A percentile compares a stretch with the other conserved stretches of the same genome.
Evolutionary conservation across 176 grass and related monocot species (phyloP).

Genomic region (Panicum miliaceum): DNA sequence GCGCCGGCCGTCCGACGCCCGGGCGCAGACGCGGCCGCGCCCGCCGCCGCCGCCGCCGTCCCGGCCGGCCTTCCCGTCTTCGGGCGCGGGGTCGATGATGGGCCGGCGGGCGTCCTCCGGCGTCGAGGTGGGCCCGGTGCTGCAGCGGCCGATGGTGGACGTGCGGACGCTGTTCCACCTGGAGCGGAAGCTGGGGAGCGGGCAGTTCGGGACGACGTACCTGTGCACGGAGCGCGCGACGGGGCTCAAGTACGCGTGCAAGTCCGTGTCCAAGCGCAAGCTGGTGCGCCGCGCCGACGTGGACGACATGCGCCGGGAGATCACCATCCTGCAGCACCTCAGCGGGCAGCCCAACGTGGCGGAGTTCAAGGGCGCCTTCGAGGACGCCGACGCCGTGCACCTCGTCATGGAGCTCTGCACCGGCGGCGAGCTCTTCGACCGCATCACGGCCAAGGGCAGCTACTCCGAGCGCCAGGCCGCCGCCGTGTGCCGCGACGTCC

Average conservation of each 20-base stretch:
- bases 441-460: conserved; percentile 66
- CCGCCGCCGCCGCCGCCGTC: neutral
- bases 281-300: conserved; percentile 64
- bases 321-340: conserved; percentile 93
- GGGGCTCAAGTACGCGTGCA: conserved; percentile 73
- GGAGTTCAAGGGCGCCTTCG: conserved; percentile 87
- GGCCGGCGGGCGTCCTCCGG: neutral
- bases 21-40: no score
- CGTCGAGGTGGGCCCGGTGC: conserved; percentile 35
- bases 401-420: conserved; percentile 93
- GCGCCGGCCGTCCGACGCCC: conserved; percentile 1
- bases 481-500: conserved; percentile 59
- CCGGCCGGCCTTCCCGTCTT: conserved; percentile 20
- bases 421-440: conserved; percentile 92
- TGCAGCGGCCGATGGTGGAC: conserved; percentile 61
- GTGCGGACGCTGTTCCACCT: conserved; percentile 59
- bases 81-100: conserved; percentile 7
- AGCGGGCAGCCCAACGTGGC: conserved; percentile 85
- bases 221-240: conserved; percentile 73
- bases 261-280: conserved; percentile 90
- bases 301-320: conserved; percentile 79
- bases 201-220: conserved; percentile 85
- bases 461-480: conserved; percentile 80
- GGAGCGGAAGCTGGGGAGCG: conserved; percentile 74
- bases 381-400: conserved; percentile 69